Evolutionary conservation across 192 early-diverging fungal genomes (phyloP), one percentile per base, ranked within the genome.

Genomic region (Coemansia reversa): DNA sequence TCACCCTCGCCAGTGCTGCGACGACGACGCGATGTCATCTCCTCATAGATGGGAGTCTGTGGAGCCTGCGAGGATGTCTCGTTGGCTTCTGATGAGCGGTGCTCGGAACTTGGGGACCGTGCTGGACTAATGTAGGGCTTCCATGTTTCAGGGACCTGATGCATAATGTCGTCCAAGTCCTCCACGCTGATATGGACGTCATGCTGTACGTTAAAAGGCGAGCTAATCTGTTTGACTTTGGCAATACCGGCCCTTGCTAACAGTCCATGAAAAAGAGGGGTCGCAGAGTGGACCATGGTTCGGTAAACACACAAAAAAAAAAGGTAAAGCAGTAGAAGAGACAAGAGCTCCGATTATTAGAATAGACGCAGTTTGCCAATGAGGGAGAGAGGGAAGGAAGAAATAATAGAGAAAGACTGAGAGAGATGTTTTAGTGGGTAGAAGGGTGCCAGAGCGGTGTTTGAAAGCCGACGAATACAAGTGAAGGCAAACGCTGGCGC

Each of bases 101-200:
- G 66, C 3, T 58, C 61, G 2, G 63, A 60, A 47, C n/a, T 49
- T 23, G 77, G 72, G 60, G 72, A 71, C 54, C 67, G 50, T 42
- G 22, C 20, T 16, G 77, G 77, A 58, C 72, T 73, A 53, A 74
- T 70, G 51, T 74, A 74, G 27, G 67, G 64, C 65, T 74, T 80
- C 65, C 54, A 61, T 11, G 68, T 62, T 18, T 80, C 77, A 2
- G 77, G 77, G 22, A 74, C 67, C 65, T 80, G 68, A 42, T 73
- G 67, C 71, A 79, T 62, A 2, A 79, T 58, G 51, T 81, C 79
- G 68, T 81, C 74, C 22, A 81, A 60, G 64, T 81, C 79, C 56
- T 81, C 79, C n/a, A 81, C 72, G 63, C 79, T 76, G 49, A 81
- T 81, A 51, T 81, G 79, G 0, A 81, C 69, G 48, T 81, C 79